A percentile compares a stretch with the other conserved stretches of the same genome.
Conservation (phyloP, 2,329 filamentous ascomycete genomes). For the Aspergillus sp. region DNA sequence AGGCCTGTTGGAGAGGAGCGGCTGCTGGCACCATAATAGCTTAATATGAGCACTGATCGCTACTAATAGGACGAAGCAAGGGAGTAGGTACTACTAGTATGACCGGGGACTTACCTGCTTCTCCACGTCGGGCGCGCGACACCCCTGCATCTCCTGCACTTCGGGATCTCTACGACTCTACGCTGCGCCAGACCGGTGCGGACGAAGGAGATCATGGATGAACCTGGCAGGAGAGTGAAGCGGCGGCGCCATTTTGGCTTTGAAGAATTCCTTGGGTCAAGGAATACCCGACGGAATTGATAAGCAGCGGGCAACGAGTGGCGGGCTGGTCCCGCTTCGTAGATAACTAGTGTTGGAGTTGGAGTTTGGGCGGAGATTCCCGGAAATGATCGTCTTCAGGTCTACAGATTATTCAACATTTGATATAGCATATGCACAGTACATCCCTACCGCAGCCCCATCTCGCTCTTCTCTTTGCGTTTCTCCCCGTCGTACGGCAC, state of each 20-base stretch:
- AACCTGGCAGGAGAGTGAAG: no score
- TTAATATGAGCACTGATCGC: background rate
- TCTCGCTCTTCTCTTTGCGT: background rate
- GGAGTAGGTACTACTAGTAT: background rate
- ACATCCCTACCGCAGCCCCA: background rate
- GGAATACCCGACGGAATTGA: no score
- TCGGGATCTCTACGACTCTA: no score
- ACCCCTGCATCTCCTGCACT: constrained; percentile 9
- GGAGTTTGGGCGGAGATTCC: no score
- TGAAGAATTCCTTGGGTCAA: no score
- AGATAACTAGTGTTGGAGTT: no score
- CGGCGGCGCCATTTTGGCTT: no score
- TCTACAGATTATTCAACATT: no score
- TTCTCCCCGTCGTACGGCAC: constrained; percentile 9
- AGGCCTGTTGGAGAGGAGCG: constrained; percentile 7
- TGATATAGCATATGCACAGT: background rate
- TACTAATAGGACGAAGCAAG: background rate
- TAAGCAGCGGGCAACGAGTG: no score
- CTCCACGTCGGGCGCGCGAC: constrained; percentile 28
- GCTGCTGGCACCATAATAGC: constrained; percentile 14
- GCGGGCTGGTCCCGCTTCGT: no score
- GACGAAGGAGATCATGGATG: background rate
- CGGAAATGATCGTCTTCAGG: no score
- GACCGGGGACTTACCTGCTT: constrained; percentile 26
- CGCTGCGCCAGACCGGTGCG: no score